A percentile compares a stretch with the other conserved stretches of the same genome.
phyloP scores from a whole-genome alignment of 257 asterid genomes.

The Salvia hispanica region DNA sequence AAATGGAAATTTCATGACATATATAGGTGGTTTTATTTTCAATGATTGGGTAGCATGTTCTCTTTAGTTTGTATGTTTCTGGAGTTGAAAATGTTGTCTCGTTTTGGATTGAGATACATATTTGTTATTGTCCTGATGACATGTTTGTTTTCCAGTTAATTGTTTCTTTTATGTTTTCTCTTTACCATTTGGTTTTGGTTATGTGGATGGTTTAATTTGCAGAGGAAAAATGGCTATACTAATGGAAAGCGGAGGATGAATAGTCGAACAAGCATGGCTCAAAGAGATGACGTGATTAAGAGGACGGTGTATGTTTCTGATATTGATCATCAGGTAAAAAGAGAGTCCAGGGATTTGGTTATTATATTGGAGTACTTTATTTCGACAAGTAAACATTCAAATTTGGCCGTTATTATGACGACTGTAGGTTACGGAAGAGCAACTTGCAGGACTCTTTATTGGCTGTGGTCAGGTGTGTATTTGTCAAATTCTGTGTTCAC shows the following conservation, averaged over 20 bases:
- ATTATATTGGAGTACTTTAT: neutral
- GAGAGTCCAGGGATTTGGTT: neutral
- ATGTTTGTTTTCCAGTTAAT: neutral
- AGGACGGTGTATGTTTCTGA: slow-evolving; percentile 82
- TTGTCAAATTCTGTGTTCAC: slow-evolving; percentile 25
- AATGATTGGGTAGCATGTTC: neutral
- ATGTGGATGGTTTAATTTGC: slow-evolving; percentile 29
- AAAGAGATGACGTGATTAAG: slow-evolving; percentile 69
- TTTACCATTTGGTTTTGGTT: slow-evolving; percentile 11
- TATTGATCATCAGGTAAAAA: slow-evolving; percentile 70
- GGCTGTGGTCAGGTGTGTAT: slow-evolving; percentile 63
- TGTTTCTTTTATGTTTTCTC: neutral
- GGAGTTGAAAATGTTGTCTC: slow-evolving; percentile 1
- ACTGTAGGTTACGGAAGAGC: slow-evolving; percentile 71
- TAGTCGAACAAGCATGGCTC: slow-evolving; percentile 65
- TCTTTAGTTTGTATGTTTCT: slow-evolving; percentile 4
- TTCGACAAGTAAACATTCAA: neutral
- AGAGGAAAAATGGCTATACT: slow-evolving; percentile 60
- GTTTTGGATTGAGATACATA: slow-evolving; percentile 8
- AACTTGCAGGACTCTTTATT: slow-evolving; percentile 63
- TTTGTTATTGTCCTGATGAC: neutral
- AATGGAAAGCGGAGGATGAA: slow-evolving; percentile 58
- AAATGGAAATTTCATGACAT: slow-evolving; percentile 7
- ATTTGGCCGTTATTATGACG: slow-evolving; percentile 21
- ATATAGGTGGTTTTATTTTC: slow-evolving; percentile 12